These are phyloP conservation scores for Rhypophila decipiens DNA, from an alignment of 495 filamentous ascomycete species.

Conservation along the genomic window DNA sequence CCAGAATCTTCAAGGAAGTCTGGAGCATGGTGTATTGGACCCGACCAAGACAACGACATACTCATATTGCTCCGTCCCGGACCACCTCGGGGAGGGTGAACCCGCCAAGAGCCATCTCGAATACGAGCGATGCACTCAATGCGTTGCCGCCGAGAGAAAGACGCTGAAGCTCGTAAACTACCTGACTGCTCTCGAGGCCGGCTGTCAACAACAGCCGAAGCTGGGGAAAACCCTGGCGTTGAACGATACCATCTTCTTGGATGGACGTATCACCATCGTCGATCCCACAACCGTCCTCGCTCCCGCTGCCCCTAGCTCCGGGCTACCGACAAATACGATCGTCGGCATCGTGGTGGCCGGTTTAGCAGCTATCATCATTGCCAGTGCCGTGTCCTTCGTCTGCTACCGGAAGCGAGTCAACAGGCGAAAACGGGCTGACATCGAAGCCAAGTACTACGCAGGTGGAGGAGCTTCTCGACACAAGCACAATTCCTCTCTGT, in stretches of 20 bases:
- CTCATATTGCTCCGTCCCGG: conserved; percentile 33
- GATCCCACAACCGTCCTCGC: conserved; percentile 20
- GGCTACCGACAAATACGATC: conserved; percentile 26
- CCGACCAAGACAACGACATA: conserved; percentile 26
- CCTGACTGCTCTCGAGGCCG: conserved; percentile 41
- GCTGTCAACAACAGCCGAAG: conserved; percentile 41
- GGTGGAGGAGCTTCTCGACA: neutral
- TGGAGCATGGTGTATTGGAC: conserved; percentile 26
- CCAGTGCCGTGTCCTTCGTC: conserved; percentile 28
- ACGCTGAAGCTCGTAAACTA: conserved; percentile 37
- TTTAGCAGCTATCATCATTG: conserved; percentile 21
- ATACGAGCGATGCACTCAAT: conserved; percentile 30
- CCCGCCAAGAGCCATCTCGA: conserved; percentile 15
- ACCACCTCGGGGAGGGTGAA: conserved; percentile 23
- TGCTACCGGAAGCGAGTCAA: conserved; percentile 34
- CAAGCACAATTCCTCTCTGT: conserved; percentile 33
- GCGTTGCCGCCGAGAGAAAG: conserved; percentile 29
- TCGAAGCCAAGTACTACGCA: conserved; percentile 13
- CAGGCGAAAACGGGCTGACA: conserved; percentile 23
- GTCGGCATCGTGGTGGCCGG: conserved; percentile 35
- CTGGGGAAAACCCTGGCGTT: conserved; percentile 35
- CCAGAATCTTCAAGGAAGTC: conserved; percentile 23
- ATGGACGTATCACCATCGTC: conserved; percentile 32
- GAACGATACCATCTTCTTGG: conserved; percentile 43
- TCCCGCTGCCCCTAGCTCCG: neutral